Evolutionary conservation across 192 early-diverging fungal genomes (phyloP).

Genomic region (Backusella sp.): DNA sequence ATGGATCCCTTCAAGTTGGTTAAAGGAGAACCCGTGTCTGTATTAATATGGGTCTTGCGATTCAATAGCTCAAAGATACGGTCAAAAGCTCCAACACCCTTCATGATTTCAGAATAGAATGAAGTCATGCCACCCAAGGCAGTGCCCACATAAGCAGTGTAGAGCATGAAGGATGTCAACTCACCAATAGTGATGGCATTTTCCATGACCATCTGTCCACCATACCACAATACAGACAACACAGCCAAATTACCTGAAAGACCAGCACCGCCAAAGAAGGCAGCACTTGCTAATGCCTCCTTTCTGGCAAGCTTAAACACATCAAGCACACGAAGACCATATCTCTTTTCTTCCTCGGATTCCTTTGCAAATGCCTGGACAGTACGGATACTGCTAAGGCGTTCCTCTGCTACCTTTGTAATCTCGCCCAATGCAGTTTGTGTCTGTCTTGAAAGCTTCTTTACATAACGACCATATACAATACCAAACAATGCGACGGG

Average conservation of each 20-base stretch:
- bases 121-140: constrained; percentile 54
- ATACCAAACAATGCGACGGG: constrained; percentile 69
- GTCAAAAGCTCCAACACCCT: constrained; percentile 61
- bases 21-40: constrained; percentile 18
- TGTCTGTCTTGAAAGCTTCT: constrained; percentile 56
- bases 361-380: constrained; percentile 72
- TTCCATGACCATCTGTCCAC: constrained; percentile 62
- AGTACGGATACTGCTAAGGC: constrained; percentile 82
- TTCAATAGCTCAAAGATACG: constrained; percentile 62
- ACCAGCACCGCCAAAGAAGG: constrained; percentile 65
- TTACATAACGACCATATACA: constrained; percentile 65
- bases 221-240: constrained; percentile 62
- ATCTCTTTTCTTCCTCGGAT: constrained; percentile 46
- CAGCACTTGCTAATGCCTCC: constrained; percentile 52
- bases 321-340: constrained; percentile 39
- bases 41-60: constrained; percentile 34
- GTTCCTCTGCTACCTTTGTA: constrained; percentile 80
- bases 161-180: constrained; percentile 65
- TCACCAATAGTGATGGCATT: constrained; percentile 63
- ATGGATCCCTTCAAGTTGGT: constrained; percentile 44
- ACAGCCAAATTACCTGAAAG: constrained; percentile 62
- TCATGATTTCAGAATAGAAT: constrained; percentile 74
- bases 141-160: constrained; percentile 65
- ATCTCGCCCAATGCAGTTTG: constrained; percentile 66
- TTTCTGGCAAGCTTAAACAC: constrained; percentile 31